A percentile compares a stretch with the other conserved stretches of the same genome.
phyloP scores from a whole-genome alignment of 495 filamentous ascomycete genomes.

The Penicillium tannophilum region DNA sequence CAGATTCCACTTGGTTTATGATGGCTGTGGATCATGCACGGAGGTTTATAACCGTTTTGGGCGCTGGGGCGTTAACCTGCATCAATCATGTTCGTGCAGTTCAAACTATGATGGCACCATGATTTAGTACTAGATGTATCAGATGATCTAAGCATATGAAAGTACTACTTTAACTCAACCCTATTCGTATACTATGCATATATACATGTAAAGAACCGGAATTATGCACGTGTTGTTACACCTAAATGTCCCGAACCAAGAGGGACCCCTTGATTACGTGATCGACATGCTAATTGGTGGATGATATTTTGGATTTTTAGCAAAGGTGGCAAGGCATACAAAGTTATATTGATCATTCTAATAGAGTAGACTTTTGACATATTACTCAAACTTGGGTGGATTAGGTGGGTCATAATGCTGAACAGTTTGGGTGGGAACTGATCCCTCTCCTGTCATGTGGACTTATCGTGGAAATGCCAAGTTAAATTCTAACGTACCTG shows the following conservation, averaged over 20 bases:
- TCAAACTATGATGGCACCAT: not conserved
- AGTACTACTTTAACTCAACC: not conserved
- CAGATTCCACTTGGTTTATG: not conserved
- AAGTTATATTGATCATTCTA: not conserved
- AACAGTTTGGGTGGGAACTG: no score
- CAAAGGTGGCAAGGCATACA: not conserved
- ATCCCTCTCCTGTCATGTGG: no score
- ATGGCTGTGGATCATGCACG: conserved; percentile 1
- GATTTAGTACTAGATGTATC: not conserved
- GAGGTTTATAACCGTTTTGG: conserved; percentile 3
- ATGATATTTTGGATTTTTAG: not conserved
- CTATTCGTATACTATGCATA: not conserved
- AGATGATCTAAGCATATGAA: not conserved
- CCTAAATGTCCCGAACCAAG: not conserved
- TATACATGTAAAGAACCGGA: not conserved
- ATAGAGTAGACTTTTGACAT: no score
- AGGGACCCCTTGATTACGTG: not conserved
- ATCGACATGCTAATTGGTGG: not conserved
- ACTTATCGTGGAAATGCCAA: no score
- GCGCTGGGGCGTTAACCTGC: not conserved
- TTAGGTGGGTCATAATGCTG: no score
- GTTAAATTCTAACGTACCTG: no score
- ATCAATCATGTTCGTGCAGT: conserved; percentile 3
- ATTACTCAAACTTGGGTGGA: no score
- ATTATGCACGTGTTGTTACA: not conserved